phyloP scores from a whole-genome alignment of 73 alveolate species.

The Paramecium pentaurelia region DNA sequence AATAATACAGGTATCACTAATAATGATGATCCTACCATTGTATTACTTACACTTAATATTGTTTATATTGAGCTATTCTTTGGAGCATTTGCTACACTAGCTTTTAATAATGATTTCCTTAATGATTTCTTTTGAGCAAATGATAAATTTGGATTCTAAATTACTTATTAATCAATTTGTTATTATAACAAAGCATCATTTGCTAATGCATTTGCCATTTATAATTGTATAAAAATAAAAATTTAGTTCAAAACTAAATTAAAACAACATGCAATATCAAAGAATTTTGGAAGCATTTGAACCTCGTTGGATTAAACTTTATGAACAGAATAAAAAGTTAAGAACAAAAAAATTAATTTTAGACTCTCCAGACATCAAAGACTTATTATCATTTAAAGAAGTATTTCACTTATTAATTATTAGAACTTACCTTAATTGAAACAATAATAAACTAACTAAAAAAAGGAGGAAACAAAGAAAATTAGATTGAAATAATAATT shows the following conservation, averaged over 20 bases:
- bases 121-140: background rate
- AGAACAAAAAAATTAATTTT: background rate
- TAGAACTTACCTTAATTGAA: background rate
- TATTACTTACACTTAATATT: background rate
- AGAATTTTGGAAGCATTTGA: background rate
- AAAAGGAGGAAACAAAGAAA: background rate
- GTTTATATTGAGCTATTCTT: background rate
- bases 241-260: background rate
- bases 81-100: background rate
- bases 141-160: background rate
- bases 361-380: background rate
- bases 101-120: background rate
- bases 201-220: background rate
- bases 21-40: slow-evolving; percentile 21
- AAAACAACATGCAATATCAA: background rate
- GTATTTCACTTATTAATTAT: background rate
- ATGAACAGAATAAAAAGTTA: background rate
- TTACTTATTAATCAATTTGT: background rate
- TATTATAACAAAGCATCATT: background rate
- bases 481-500: background rate
- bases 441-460: background rate
- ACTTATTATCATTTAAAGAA: background rate
- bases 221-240: background rate
- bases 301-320: background rate
- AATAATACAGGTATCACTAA: background rate